Conservation (phyloP, 2,329 filamentous ascomycete genomes). For the Thielaviopsis punctulata region DNA sequence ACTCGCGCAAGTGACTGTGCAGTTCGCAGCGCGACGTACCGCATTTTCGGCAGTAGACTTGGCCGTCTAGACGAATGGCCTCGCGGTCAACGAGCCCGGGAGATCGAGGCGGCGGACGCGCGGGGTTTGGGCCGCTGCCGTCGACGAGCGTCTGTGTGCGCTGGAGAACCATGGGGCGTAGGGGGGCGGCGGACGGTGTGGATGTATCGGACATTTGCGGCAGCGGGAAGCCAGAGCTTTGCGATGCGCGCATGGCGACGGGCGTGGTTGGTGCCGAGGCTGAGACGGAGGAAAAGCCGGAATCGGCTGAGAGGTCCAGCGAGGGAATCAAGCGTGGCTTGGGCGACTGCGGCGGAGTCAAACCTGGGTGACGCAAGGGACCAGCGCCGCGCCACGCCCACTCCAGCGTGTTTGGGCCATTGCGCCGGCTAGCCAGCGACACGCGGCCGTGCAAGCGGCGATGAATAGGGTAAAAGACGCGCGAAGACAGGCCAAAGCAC, state of each 20-base stretch:
- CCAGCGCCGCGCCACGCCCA: conserved; percentile 44
- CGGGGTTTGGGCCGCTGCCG: background rate
- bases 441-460: conserved; percentile 37
- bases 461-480: conserved; percentile 41
- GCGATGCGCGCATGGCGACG: conserved; percentile 3
- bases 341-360: conserved; percentile 7
- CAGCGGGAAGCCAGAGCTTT: conserved; percentile 6
- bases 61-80: conserved; percentile 35
- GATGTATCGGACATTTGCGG: conserved; percentile 1
- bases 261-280: conserved; percentile 1
- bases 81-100: conserved; percentile 21
- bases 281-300: background rate
- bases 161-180: background rate
- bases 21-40: conserved; percentile 44
- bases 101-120: background rate
- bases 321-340: conserved; percentile 6
- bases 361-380: conserved; percentile 20
- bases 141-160: background rate
- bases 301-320: conserved; percentile 9
- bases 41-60: conserved; percentile 46
- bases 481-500: conserved; percentile 41
- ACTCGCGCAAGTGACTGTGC: conserved; percentile 42
- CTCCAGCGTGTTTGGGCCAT: conserved; percentile 45
- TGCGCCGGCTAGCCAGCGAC: conserved; percentile 37
- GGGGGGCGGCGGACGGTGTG: no score